phyloP scores from a whole-genome alignment of 495 filamentous ascomycete genomes.

The Hypoxylon fuscum region DNA sequence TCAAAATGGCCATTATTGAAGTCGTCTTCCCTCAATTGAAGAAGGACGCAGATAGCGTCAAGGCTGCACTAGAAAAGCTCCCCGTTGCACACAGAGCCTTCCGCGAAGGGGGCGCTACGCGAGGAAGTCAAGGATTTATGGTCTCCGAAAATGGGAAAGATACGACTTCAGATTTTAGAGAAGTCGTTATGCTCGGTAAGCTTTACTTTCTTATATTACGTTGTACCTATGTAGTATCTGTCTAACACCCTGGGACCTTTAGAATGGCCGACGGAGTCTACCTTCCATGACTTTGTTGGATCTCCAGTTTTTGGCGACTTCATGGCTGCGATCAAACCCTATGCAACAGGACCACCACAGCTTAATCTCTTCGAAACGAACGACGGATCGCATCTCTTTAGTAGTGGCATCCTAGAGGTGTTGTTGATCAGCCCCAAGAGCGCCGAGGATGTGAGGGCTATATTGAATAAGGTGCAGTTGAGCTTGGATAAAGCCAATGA shows the following conservation, averaged over 20 bases:
- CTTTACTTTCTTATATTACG: not conserved
- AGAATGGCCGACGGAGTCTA: constrained; percentile 24
- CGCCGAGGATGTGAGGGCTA: not conserved
- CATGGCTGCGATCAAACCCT: constrained; percentile 4
- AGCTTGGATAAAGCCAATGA: constrained; percentile 5
- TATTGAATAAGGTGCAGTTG: constrained; percentile 17
- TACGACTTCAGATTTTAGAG: constrained; percentile 8
- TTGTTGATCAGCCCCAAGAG: constrained; percentile 23
- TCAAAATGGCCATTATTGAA: constrained; percentile 34
- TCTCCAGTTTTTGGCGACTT: constrained; percentile 10
- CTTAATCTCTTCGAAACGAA: constrained; percentile 32
- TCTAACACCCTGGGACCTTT: constrained; percentile 12
- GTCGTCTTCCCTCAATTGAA: constrained; percentile 32
- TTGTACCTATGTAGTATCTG: not conserved
- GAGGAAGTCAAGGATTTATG: constrained; percentile 8
- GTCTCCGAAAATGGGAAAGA: constrained; percentile 25
- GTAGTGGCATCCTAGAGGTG: constrained; percentile 6
- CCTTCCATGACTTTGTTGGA: constrained; percentile 19
- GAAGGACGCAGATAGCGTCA: constrained; percentile 17
- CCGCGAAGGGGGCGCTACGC: constrained; percentile 9
- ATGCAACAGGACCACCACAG: constrained; percentile 15
- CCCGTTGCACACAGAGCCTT: constrained; percentile 10
- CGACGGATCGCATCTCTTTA: constrained; percentile 10
- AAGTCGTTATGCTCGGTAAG: constrained; percentile 28
- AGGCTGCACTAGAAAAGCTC: constrained; percentile 2